Conservation (phyloP, 352 stramenopile species). For the Pythium sukuiense region DNA sequence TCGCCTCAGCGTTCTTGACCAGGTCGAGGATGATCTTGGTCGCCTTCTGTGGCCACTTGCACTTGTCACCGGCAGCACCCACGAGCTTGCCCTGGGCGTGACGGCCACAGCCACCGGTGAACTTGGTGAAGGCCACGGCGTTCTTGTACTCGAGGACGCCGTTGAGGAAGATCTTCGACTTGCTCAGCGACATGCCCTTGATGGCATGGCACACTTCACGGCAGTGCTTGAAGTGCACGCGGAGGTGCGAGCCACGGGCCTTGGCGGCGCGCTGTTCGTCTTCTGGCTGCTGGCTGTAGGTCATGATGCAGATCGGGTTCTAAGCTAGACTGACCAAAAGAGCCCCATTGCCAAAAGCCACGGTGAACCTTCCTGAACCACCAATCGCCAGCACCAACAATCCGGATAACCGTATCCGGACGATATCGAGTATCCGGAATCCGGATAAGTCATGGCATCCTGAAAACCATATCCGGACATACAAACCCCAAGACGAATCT, state of each 20-base stretch:
- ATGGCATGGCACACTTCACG: constrained; percentile 98
- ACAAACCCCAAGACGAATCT: constrained; percentile 15
- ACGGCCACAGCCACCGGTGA: constrained; percentile 97
- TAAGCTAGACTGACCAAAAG: constrained; percentile 32
- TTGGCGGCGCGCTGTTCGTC: constrained; percentile 91
- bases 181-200: constrained; percentile 96
- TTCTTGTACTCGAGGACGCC: constrained; percentile 98
- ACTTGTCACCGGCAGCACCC: constrained; percentile 95
- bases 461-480: constrained; percentile 19
- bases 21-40: constrained; percentile 98
- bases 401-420: constrained; percentile 29
- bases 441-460: constrained; percentile 5
- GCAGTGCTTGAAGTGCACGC: constrained; percentile 99
- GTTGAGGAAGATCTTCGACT: constrained; percentile 95
- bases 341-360: background rate
- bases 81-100: constrained; percentile 96
- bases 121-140: constrained; percentile 98
- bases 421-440: constrained; percentile 22
- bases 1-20: constrained; percentile 98
- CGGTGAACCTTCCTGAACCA: constrained; percentile 47
- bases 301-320: constrained; percentile 85
- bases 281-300: constrained; percentile 91
- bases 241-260: constrained; percentile 95
- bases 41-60: constrained; percentile 98
- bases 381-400: constrained; percentile 42